Base-by-base conservation (phyloP, 306 rosid genomes). In the Neltuma alba region DNA sequence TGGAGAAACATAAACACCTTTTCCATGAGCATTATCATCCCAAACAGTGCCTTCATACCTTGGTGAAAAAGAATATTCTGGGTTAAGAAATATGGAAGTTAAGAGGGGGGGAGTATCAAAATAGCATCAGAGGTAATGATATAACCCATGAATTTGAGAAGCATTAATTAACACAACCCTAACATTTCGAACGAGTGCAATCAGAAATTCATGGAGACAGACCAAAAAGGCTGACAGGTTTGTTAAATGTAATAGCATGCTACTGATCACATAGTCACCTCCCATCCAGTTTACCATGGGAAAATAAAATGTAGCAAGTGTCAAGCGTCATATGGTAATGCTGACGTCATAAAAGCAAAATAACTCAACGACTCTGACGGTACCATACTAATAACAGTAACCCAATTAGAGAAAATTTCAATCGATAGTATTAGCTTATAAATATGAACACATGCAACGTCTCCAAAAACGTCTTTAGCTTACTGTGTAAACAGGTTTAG, bases 11-110 rank as follows among this genome's bases (percentile, higher is more conserved):
- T 78, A 95, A 68, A 93, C 96, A 58, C 99, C 99, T 87, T 88
- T 95, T 12, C 99, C 99, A 47, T 95, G 99, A 65, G 98, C 97
- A 89, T 89, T 78, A 86, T 95, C 99, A 89, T 95, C 98, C 99
- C 99, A 95, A 79, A 90, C 83, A 36, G 99, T 95, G 37, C 99
- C 98, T 86, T 95, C 99, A 81, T 91, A 93, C 88, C 99, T 95
- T 83, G 21, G 75, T 62, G 63, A 20, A 48, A 25, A 20, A 48
- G 62, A 72, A 33, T 11, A n/a, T n/a, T 50, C 7, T 48, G 45
- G 40, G 45, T 48, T 47, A 28, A 42, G 54, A 60, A 69, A 2
- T 7, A 14, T 18, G 27, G 4, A 41, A 16, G 27, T 70, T 3
- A 13, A 34, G 21, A 70, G 30, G 2, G 34, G 18, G 27, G 13